Evolutionary conservation across 169 alveolate genomes (phyloP).

Genomic region (Cytauxzoon felis): DNA sequence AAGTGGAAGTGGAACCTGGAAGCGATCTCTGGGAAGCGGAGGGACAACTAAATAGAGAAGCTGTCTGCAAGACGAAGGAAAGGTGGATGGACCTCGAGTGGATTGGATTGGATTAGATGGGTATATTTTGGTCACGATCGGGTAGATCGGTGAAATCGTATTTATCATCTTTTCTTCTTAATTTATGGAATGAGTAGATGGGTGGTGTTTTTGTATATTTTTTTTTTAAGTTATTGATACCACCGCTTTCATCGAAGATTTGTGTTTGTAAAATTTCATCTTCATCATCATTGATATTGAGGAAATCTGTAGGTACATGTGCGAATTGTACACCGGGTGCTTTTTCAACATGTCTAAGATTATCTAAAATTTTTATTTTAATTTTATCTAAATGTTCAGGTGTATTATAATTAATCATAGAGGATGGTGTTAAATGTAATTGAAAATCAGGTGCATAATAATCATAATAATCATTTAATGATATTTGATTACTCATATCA

Average conservation of each 20-base stretch:
- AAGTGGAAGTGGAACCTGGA: no score
- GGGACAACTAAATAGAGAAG: no score
- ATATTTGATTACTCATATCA: conserved; percentile 87
- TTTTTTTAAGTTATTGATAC: conserved; percentile 53
- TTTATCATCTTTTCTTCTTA: conserved; percentile 70
- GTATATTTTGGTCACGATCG: conserved; percentile 69
- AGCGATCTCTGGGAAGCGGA: no score
- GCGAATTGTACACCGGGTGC: conserved; percentile 93
- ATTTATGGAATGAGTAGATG: conserved; percentile 49
- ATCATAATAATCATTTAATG: conserved; percentile 92
- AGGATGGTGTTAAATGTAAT: conserved; percentile 88
- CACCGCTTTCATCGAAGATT: conserved; percentile 72
- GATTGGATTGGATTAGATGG: conserved; percentile 30
- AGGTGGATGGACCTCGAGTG: no score
- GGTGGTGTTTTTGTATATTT: conserved; percentile 34
- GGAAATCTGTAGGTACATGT: conserved; percentile 85
- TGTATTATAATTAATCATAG: conserved; percentile 89
- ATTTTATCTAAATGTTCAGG: conserved; percentile 91
- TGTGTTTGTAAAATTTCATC: conserved; percentile 64
- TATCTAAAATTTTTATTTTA: conserved; percentile 86
- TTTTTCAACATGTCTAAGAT: conserved; percentile 89
- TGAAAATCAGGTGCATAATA: conserved; percentile 95
- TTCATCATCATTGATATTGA: conserved; percentile 74
- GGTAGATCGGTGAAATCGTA: conserved; percentile 71
- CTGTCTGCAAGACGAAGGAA: no score